Evolutionary conservation across 768 basidiomycete species (phyloP).

Genomic region (Favolaschia claudopus): DNA sequence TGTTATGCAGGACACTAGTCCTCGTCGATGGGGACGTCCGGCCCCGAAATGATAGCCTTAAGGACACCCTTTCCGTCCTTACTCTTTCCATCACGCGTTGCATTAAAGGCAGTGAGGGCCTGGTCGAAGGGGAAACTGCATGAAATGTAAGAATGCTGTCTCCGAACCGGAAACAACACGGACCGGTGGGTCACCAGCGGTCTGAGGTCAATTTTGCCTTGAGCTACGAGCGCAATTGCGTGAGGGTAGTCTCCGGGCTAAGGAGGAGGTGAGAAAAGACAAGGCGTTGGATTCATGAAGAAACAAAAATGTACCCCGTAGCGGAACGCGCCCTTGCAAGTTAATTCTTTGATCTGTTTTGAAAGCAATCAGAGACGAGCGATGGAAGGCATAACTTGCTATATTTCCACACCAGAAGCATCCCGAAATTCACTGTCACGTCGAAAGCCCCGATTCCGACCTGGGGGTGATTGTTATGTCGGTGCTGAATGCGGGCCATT

Average conservation of each 20-base stretch:
- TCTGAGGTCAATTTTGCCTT: constrained; percentile 85
- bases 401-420: constrained; percentile 50
- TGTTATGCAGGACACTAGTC: too few relatives aligned
- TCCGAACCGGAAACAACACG: constrained; percentile 35
- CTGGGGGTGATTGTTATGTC: constrained; percentile 49
- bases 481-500: too few relatives aligned
- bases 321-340: constrained; percentile 91
- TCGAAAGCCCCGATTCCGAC: constrained; percentile 89
- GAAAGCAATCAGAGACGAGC: too few relatives aligned
- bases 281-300: neutral
- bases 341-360: constrained; percentile 71
- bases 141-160: too few relatives aligned
- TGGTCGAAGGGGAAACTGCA: constrained; percentile 78
- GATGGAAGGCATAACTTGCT: too few relatives aligned
- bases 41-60: constrained; percentile 89
- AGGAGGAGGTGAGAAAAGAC: neutral
- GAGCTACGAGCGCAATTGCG: constrained; percentile 83
- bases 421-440: constrained; percentile 74
- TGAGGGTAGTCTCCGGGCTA: constrained; percentile 87
- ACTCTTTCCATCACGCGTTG: constrained; percentile 81
- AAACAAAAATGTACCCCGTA: constrained; percentile 65
- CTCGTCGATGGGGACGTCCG: constrained; percentile 60
- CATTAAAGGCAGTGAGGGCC: constrained; percentile 81
- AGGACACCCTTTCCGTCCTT: constrained; percentile 88
- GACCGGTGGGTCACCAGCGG: constrained; percentile 92